Conservation (phyloP, 495 filamentous ascomycete genomes). For the Daldinia concentrica region DNA sequence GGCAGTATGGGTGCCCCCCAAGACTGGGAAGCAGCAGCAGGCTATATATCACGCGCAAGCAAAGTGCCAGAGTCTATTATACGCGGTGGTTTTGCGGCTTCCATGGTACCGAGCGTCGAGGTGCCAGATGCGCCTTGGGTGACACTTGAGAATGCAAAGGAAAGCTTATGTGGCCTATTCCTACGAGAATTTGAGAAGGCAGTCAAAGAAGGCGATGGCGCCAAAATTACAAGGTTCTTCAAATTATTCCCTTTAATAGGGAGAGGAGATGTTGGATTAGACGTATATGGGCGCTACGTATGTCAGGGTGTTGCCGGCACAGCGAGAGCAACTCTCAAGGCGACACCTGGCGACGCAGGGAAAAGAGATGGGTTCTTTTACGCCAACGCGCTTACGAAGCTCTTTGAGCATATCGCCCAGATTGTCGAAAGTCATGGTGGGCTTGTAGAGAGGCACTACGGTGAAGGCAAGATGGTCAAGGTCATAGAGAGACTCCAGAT, state of each 20-base stretch:
- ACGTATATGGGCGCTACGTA: constrained; percentile 94
- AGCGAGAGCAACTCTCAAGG: constrained; percentile 81
- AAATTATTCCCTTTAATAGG: constrained; percentile 97
- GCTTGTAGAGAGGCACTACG: constrained; percentile 93
- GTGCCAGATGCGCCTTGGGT: constrained; percentile 90
- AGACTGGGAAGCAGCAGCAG: constrained; percentile 97
- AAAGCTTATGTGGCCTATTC: constrained; percentile 88
- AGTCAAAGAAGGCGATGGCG: constrained; percentile 81
- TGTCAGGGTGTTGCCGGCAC: constrained; percentile 89
- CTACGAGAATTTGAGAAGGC: constrained; percentile 95
- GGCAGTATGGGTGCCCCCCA: constrained; percentile 97
- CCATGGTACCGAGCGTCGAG: constrained; percentile 93
- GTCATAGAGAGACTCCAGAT: constrained; percentile 94
- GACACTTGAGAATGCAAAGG: constrained; percentile 85
- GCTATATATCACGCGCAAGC: constrained; percentile 82
- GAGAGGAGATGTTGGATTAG: constrained; percentile 84
- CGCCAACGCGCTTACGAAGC: constrained; percentile 84
- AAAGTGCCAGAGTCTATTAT: constrained; percentile 82
- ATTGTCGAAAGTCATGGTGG: constrained; percentile 91
- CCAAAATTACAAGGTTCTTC: constrained; percentile 93
- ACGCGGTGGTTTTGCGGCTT: constrained; percentile 85
- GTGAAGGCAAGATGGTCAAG: constrained; percentile 88
- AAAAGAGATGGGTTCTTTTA: constrained; percentile 84
- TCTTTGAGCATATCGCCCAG: constrained; percentile 97
- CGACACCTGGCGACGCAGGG: constrained; percentile 59